A percentile compares a stretch with the other conserved stretches of the same genome.
Evolutionary conservation across 129 eudicot species (phyloP).

Genomic region (Ambrosia artemisiifolia): DNA sequence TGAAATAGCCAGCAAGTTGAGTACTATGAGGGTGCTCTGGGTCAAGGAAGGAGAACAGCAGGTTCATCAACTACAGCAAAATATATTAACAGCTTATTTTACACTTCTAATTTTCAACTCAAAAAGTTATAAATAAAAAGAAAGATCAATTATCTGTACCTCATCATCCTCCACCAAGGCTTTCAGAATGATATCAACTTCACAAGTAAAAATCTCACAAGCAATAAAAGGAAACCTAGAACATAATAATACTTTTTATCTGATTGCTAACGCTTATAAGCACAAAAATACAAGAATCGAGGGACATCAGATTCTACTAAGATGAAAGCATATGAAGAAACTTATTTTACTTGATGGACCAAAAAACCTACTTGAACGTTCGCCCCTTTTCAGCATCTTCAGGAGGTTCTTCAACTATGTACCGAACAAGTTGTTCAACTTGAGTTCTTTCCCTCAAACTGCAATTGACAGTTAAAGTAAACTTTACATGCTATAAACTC

Average conservation of each 20-base stretch:
- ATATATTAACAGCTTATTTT: conserved; percentile 16
- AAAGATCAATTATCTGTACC: conserved; percentile 37
- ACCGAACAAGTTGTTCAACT: conserved; percentile 72
- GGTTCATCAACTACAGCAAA: conserved; percentile 68
- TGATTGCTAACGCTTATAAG: neutral
- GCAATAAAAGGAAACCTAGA: conserved; percentile 88
- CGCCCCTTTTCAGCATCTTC: conserved; percentile 78
- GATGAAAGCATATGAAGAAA: conserved; percentile 9
- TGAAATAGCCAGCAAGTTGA: conserved; percentile 84
- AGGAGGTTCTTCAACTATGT: conserved; percentile 86
- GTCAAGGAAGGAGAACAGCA: conserved; percentile 84
- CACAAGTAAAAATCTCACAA: conserved; percentile 96
- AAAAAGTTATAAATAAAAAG: neutral
- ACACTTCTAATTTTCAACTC: conserved; percentile 18
- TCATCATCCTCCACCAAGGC: conserved; percentile 94
- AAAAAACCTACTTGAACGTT: conserved; percentile 66
- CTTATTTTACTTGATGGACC: conserved; percentile 8
- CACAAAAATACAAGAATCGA: conserved; percentile 1
- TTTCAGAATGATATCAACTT: conserved; percentile 84
- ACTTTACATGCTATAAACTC: neutral
- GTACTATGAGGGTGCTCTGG: conserved; percentile 76
- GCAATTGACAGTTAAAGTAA: conserved; percentile 16
- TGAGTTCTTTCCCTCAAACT: conserved; percentile 81
- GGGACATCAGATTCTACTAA: conserved; percentile 8
- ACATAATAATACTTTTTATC: conserved; percentile 15